Evolutionary conservation across 2,329 filamentous ascomycete species (phyloP), one percentile per base, ranked within the genome.

Genomic region (Xylariales sp.): DNA sequence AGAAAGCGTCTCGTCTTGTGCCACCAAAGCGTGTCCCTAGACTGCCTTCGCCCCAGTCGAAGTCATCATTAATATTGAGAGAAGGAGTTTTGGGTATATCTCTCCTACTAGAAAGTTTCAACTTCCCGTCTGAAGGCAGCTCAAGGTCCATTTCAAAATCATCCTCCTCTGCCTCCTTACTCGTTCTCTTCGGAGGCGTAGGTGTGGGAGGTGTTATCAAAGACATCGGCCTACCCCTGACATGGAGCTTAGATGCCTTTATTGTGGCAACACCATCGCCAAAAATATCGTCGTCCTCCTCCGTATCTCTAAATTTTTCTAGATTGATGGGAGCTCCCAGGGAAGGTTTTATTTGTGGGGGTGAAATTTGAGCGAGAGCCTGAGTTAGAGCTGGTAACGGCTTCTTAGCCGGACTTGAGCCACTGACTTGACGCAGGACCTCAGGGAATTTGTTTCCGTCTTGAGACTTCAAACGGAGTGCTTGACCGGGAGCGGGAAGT

Each of bases 21-120:
- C 95, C 95, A 46, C 92, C 94, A 80, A 94, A 95, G 65, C 95
- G 89, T 52, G 95, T 97, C 46, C 95, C 94, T 67, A 97, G 85
- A 78, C 94, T 97, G 63, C 94, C 94, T 80, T 98, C 96, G 60
- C 92, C 93, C 92, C 95, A 97, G 77, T 97, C 94, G 73, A 97
- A 89, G 69, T 97, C 94, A 60, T 97, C 93, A 67, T 84, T 80
- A 58, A 83, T 81, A 70, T 85, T 86, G 36, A 83, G 79, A 14
- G 85, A 84, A 4, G 90, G 88, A 3, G 89, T 90, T 75, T 87
- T 89, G 23, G 90, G 87, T 43, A 88, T 87, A 43, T 91, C 87
- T 75, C 82, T 84, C 67, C 82, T 84, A 48, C 85, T 87, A 7
- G 89, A 89, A 41, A 94, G 83, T 74, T 85, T 89, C 41, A 94